A percentile compares a stretch with the other conserved stretches of the same genome.
phyloP scores from a whole-genome alignment of 2,329 filamentous ascomycete species.

The Diaporthe sp. region DNA sequence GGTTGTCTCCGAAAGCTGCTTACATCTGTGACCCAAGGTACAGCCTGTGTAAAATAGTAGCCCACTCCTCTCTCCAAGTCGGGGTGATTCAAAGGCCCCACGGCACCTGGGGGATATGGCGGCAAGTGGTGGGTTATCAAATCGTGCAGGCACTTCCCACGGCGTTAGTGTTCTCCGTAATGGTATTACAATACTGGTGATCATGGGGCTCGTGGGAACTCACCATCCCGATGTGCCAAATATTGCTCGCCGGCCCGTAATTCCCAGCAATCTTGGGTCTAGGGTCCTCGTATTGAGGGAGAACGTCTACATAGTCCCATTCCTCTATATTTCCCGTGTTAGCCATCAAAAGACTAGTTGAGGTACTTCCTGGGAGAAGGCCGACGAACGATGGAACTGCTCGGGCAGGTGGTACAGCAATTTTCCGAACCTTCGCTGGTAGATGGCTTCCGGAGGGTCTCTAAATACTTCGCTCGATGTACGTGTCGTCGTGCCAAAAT shows the following conservation, averaged over 20 bases:
- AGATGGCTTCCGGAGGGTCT: slow-evolving; percentile 3
- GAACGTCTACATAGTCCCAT: slow-evolving; percentile 29
- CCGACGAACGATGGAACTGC: neutral
- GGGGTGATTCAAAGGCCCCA: slow-evolving; percentile 7
- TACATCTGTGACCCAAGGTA: neutral
- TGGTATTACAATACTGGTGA: neutral
- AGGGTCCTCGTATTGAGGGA: slow-evolving; percentile 8
- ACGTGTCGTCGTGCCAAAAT: neutral
- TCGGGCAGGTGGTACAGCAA: neutral
- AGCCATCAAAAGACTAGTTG: neutral
- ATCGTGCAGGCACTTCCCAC: slow-evolving; percentile 9
- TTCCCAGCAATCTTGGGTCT: slow-evolving; percentile 24
- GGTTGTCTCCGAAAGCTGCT: too few relatives aligned
- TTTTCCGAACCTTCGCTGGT: slow-evolving; percentile 9
- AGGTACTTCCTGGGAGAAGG: neutral
- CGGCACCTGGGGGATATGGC: slow-evolving; percentile 1
- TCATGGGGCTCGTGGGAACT: neutral
- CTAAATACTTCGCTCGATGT: neutral
- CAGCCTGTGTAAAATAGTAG: neutral
- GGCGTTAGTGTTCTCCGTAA: neutral
- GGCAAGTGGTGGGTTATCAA: slow-evolving; percentile 1
- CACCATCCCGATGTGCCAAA: slow-evolving; percentile 21
- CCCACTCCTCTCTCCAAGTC: neutral
- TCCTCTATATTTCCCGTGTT: neutral
- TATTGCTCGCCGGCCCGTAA: slow-evolving; percentile 26